Percentiles rank a stretch among this genome's conserved stretches.
Evolutionary conservation across 169 alveolate genomes (phyloP).

Genomic region (Eimeria praecox): DNA sequence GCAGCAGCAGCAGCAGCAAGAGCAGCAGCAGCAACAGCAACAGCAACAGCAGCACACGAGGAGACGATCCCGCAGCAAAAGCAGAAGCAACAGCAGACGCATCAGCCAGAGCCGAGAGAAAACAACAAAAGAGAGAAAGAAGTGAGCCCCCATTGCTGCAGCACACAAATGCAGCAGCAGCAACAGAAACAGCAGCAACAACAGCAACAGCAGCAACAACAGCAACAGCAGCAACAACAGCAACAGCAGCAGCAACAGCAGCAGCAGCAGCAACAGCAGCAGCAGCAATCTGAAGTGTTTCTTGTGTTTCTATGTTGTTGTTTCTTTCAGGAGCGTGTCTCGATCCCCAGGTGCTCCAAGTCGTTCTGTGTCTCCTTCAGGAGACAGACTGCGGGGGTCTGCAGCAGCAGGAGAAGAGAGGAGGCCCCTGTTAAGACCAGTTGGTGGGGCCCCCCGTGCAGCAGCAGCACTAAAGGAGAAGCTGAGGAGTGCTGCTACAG

Average conservation of each 20-base stretch:
- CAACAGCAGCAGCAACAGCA: conserved; percentile 30
- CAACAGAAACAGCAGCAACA: conserved; percentile 10
- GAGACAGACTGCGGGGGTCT: background rate
- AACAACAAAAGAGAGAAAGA: conserved; percentile 78
- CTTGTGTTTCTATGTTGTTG: background rate
- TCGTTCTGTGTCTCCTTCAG: conserved; percentile 24
- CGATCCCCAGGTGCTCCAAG: conserved; percentile 52
- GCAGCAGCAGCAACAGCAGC: conserved; percentile 3
- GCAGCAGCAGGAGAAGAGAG: background rate
- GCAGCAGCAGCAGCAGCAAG: conserved; percentile 7
- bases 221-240: conserved; percentile 20
- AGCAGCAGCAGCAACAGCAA: conserved; percentile 87
- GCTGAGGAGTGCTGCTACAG: background rate
- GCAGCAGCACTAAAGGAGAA: conserved; percentile 40
- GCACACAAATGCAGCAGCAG: background rate
- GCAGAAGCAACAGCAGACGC: conserved; percentile 10
- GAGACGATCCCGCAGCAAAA: conserved; percentile 85
- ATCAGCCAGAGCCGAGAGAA: background rate
- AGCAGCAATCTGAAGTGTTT: background rate
- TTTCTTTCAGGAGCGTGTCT: background rate
- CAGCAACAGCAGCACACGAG: conserved; percentile 88
- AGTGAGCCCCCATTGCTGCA: conserved; percentile 69
- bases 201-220: background rate
- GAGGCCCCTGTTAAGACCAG: conserved; percentile 14
- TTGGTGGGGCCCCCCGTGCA: conserved; percentile 25